Evolutionary conservation across 2,329 filamentous ascomycete genomes (phyloP).

Genomic region (Hirsutella minnesotensis): DNA sequence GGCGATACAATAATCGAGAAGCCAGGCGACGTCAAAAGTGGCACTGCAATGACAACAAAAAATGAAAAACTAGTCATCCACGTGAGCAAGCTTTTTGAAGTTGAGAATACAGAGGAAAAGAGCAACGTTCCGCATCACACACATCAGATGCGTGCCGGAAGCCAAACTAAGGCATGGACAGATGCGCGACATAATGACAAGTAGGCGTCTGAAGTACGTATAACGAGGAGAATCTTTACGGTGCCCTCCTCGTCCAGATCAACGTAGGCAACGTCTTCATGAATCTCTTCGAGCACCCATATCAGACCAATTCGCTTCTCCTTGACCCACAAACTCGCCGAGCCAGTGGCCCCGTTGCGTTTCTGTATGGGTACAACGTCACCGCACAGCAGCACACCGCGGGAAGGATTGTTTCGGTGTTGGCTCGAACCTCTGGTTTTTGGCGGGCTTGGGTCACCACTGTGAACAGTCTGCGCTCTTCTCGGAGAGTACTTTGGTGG

Average conservation of each 20-base stretch:
- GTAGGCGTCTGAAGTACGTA: too few relatives aligned
- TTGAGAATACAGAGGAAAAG: too few relatives aligned
- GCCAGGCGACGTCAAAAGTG: too few relatives aligned
- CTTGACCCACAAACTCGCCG: conserved; percentile 96
- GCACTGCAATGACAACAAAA: too few relatives aligned
- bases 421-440: conserved; percentile 44
- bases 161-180: too few relatives aligned
- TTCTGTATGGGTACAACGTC: conserved; percentile 98
- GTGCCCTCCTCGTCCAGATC: conserved; percentile 66
- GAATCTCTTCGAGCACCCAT: conserved; percentile 96
- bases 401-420: conserved; percentile 63
- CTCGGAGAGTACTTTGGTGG: conserved; percentile 39
- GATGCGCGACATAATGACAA: too few relatives aligned
- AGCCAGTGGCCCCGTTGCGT: conserved; percentile 80
- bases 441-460: conserved; percentile 39
- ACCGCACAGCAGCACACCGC: conserved; percentile 84
- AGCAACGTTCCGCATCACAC: too few relatives aligned
- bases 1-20: too few relatives aligned
- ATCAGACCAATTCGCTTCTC: conserved; percentile 90
- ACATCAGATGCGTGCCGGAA: too few relatives aligned
- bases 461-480: conserved; percentile 53
- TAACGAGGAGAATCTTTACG: too few relatives aligned
- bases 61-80: too few relatives aligned
- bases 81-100: too few relatives aligned
- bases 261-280: conserved; percentile 78